Percentiles rank a stretch among this genome's conserved stretches.
These are phyloP conservation scores for Solanum verrucosum DNA, from an alignment of 257 asterid genomes.

Conservation along the genomic window DNA sequence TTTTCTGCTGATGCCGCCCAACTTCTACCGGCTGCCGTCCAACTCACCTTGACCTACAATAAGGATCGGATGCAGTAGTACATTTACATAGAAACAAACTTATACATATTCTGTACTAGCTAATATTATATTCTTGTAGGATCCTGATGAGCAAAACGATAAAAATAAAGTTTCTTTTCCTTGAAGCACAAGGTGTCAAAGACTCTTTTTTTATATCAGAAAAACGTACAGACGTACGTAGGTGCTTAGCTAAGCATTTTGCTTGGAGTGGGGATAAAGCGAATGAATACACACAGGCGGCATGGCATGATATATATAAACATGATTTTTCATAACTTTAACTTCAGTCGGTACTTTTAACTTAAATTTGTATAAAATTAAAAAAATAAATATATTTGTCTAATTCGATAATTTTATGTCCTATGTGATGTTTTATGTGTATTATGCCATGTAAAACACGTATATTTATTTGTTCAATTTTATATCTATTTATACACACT, in stretches of 20 bases:
- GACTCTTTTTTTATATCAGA: neutral
- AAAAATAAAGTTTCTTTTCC: neutral
- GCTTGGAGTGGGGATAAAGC: neutral
- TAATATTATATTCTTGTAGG: neutral
- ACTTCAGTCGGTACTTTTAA: no score
- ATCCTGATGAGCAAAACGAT: neutral
- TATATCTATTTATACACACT: no score
- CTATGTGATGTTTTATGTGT: no score
- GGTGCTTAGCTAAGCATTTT: neutral
- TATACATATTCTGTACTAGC: neutral
- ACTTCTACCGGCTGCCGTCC: neutral
- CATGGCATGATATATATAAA: no score
- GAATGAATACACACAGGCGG: neutral
- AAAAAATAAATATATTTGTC: accelerated
- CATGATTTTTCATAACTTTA: no score
- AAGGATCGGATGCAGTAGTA: no score
- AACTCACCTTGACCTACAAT: neutral
- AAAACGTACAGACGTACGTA: neutral
- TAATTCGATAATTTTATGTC: accelerated
- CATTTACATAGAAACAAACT: neutral
- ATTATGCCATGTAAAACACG: accelerated
- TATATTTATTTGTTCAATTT: no score
- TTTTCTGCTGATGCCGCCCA: neutral
- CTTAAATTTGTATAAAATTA: no score
- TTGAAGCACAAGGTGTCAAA: neutral